Base-by-base conservation (phyloP, 2,329 filamentous ascomycete genomes). In the Claviceps capensis region DNA sequence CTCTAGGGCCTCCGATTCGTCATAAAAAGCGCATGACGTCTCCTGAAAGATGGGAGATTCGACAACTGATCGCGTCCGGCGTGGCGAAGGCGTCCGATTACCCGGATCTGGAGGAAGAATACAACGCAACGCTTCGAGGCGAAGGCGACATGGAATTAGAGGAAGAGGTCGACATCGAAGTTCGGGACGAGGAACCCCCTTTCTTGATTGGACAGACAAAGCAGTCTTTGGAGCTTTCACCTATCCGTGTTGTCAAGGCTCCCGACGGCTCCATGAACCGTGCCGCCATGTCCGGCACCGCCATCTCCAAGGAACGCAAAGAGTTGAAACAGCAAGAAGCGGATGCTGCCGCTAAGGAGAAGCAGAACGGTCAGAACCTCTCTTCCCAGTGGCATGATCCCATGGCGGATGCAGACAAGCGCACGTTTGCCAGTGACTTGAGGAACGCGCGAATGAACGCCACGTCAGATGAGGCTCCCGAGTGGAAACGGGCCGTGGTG, bases 191-290 rank as follows among this genome's bases (percentile, higher is more conserved):
- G 61, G 93, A 98, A 62, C 94, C 93, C 0, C 93, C 93, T 0
- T 98, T 98, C 73, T 69, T 98, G 56, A 86, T 88, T 16, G 93
- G 93, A 4, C 94, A 98, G 66, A 98, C 93, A 0, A 96, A 96
- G 63, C 90, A 95, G 64, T 95, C 89, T 9, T 75, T 98, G 8
- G 93, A 98, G 62, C 72, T 98, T 4, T 96, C 90, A 2, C 93
- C 93, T 0, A 98, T 98, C 55, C 80, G 94, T 57, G 90, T 98
- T 22, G 88, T 98, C 60, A 97, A 97, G 68, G 93, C 93, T 1
- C 94, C 93, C 0, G 93, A 98, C 67, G 93, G 93, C n/a, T 97
- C 91, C 4, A 83, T 98, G 68, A 98, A 98, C 65, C 80, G 93
- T 62, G 88, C 94, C 47, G 94, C 94, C 16, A 95, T 97, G 86